Percentiles rank a stretch among this genome's conserved stretches.
These are phyloP conservation scores for Fusarium cyanostomum DNA, from an alignment of 2,329 filamentous ascomycete genomes.

Conservation along the genomic window DNA sequence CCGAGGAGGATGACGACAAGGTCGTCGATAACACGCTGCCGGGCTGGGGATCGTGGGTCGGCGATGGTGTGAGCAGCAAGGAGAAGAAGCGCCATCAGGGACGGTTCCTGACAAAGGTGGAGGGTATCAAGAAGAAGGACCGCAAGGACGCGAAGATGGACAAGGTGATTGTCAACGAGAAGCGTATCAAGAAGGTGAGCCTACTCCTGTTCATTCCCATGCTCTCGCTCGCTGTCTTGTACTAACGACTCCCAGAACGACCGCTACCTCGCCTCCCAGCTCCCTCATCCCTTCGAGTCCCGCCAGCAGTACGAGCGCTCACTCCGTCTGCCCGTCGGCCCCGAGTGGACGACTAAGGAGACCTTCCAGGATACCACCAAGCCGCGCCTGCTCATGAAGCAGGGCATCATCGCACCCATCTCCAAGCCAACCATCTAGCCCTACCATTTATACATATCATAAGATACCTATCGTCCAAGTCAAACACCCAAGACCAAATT, in stretches of 20 bases:
- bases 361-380: slow-evolving; percentile 90
- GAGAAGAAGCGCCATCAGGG: slow-evolving; percentile 71
- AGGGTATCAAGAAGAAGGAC: slow-evolving; percentile 79
- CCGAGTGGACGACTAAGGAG: slow-evolving; percentile 97
- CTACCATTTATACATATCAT: slow-evolving; percentile 6
- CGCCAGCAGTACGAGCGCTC: slow-evolving; percentile 90
- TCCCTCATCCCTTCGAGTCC: slow-evolving; percentile 92
- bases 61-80: slow-evolving; percentile 79
- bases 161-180: slow-evolving; percentile 92
- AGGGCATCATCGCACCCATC: slow-evolving; percentile 89
- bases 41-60: slow-evolving; percentile 94
- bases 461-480: background rate
- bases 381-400: slow-evolving; percentile 89
- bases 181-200: slow-evolving; percentile 82
- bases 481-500: too few relatives aligned
- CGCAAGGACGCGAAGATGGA: slow-evolving; percentile 85
- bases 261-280: slow-evolving; percentile 83
- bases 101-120: slow-evolving; percentile 70
- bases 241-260: slow-evolving; percentile 66
- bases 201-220: background rate
- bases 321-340: slow-evolving; percentile 85
- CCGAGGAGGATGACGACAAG: slow-evolving; percentile 83
- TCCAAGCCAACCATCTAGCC: slow-evolving; percentile 70
- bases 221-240: background rate
- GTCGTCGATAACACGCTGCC: slow-evolving; percentile 85